Evolutionary conservation across 331 rosid species (phyloP), one percentile per base, ranked within the genome.

Genomic region (Telfairia occidentalis): DNA sequence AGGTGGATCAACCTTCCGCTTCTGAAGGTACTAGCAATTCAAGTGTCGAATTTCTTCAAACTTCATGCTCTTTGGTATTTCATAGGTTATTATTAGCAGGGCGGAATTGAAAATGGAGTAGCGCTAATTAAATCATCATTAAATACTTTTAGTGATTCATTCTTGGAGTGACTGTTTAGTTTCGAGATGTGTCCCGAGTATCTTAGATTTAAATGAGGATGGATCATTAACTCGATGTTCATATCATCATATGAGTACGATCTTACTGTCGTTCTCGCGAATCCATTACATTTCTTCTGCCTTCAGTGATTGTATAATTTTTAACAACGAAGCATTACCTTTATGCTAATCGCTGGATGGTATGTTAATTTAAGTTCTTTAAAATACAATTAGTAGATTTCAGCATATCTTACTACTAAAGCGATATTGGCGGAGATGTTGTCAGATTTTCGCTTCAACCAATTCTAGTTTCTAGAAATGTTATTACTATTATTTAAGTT

Each of bases 1-100:
- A 90, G 76, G 72, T 87, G 28, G 84, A 86, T 43, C 82, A 77
- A 34, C 78, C 87, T 0, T 85, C 84, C 7, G 84, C 85, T 19
- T 90, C 96, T 54, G 60, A 77, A 71, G 90, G 92, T 90, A 24
- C 38, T n/a, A 26, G 18, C 18, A 52, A 1, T 23, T 19, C 35
- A n/a, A 65, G 24, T 30, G 0, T 60, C 21, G 5, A 40, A 65
- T 37, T 38, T 65, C 34, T 40, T 2, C 12, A 35, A 64, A 18
- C 48, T 1, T 2, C 48, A 64, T 64, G 11, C 18, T n/a, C 0
- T 35, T 64, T 35, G 1, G 48, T 19, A 38, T 19, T 37, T n/a
- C 48, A 26, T 18, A 0, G 5, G 63, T 58, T 58, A 28, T 58
- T 58, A 28, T 24, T 24, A 7, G 21, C 45, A 18, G 46, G 2